Evolutionary conservation across 1,284 basidiomycete genomes (phyloP), one percentile per base, ranked within the genome.

Genomic region (Moesziomyces antarcticus): DNA sequence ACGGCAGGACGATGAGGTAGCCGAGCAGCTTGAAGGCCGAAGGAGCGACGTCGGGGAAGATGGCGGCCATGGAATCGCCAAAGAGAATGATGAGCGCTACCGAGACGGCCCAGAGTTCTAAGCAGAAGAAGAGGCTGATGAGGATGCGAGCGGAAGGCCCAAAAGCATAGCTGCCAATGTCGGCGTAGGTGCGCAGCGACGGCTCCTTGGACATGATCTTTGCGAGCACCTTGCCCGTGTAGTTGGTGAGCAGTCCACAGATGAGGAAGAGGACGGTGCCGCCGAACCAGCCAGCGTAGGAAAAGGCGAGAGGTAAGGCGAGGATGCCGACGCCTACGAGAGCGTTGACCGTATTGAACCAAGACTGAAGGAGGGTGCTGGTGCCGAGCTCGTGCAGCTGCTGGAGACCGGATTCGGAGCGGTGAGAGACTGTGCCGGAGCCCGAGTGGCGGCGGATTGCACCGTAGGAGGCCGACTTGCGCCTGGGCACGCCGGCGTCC

Each of bases 311-410:
- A 7, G 81, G 81, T 8, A 83, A 60, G 11, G 80, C 79, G 45
- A 83, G 72, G 35, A 83, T 82, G 22, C 82, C 80, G 16, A 83
- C 77, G 11, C 82, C 82, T 21, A 82, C 71, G 4, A 83, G 66
- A 5, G 80, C 82, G 59, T 83, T 83, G 58, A 83, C 74, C 7
- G 76, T 78, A 54, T 83, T 83, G 77, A 83, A 83, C 81, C 79
- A 82, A 24, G 78, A 79, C 58, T 83, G 82, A 18, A 75, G 61
- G 30, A 82, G 72, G 0, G 82, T 82, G 58, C 75, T 78, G 42
- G 68, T 74, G 18, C 79, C 77, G 14, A 68, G 54, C 20, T 68
- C 62, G 11, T 50, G 52, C 10, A 45, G 14, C 18, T 44, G 55
- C 16, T 56, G 37, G 4, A 40, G 51, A 50, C 42, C 52, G 20